Base-by-base conservation (phyloP, 352 stramenopile genomes). In the Globisporangium spiculum region DNA sequence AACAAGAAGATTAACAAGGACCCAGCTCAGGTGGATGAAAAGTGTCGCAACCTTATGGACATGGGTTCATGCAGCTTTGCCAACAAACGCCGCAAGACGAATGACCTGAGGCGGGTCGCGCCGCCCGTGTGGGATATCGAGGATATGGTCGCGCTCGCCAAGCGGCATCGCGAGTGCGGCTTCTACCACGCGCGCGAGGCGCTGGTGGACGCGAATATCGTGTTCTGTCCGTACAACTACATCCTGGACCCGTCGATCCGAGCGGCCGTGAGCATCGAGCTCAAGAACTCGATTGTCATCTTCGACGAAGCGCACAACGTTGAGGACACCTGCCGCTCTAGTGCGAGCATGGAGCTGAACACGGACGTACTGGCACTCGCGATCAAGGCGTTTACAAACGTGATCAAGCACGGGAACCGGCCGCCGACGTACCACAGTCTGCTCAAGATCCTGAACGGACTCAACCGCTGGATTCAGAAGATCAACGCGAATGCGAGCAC, bases 181-280 rank as follows among this genome's bases (percentile, higher is more conserved):
- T 96, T 90, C 71, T 96, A 90, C 65, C 77, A 88, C 62, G 58
- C 88, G 30, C 83, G 62, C 50, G 84, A 79, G 16, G 71, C 73
- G 41, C 54, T 92, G 14, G 73, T 74, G 20, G 66, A 82, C 18
- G 89, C 89, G 1, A 83, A 93, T 56, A 90, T 96, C 44, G 77
- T 96, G 10, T 96, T 96, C 56, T 91, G 83, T 38, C 89, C 89
- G n/a, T 96, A 96, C 76, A 96, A 94, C 68, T 96, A 96, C 68
- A 64, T 96, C 32, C 67, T 96, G 44, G 80, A 96, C 61, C 88
- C 89, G 38, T 75, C 74, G 12, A 94, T 96, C 63, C 86, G 89
- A 14, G 73, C 78, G 5, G 77, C 89, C 2, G 78, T 94, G 0
- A 74, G 73, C 2, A 93, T 96, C 60, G 81, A 71, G n/a, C 74